phyloP scores from a whole-genome alignment of 805 yeast species.

The Kodamaea kaohsiungensis region DNA sequence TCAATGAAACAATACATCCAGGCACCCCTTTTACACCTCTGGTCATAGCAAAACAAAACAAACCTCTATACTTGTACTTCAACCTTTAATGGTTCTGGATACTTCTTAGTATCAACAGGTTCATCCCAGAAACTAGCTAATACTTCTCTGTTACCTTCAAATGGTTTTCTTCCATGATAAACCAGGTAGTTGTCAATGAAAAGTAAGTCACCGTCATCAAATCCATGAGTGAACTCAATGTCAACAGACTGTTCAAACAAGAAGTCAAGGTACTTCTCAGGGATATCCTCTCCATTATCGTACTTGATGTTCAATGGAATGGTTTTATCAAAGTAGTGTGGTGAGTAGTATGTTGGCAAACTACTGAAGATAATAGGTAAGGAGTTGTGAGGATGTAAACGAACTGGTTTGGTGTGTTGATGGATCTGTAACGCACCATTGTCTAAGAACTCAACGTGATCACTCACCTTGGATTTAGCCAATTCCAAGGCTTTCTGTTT shows the following conservation, averaged over 20 bases:
- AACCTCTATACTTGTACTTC: background rate
- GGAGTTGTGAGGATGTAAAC: conserved; percentile 8
- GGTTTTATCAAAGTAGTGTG: conserved; percentile 10
- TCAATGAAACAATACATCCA: no score
- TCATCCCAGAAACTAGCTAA: conserved; percentile 24
- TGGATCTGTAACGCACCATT: conserved; percentile 10
- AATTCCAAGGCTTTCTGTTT: conserved; percentile 9
- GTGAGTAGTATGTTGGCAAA: conserved; percentile 20
- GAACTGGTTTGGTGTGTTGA: conserved; percentile 12
- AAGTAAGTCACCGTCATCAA: conserved; percentile 21
- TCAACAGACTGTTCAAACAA: conserved; percentile 19
- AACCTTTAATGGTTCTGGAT: background rate
- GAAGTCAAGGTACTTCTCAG: conserved; percentile 20
- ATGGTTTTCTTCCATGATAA: conserved; percentile 24
- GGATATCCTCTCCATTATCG: conserved; percentile 21
- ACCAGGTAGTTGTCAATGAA: conserved; percentile 22
- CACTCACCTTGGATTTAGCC: conserved; percentile 7
- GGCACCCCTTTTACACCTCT: no score
- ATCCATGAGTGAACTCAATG: conserved; percentile 20
- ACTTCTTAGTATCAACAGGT: conserved; percentile 2
- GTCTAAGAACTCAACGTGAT: conserved; percentile 10
- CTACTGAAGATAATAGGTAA: conserved; percentile 21
- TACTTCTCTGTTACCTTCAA: conserved; percentile 19
- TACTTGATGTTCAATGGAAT: conserved; percentile 13
- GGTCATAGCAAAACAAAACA: no score